These are phyloP conservation scores for Acacia pycnantha DNA, from an alignment of 331 rosid species.

Conservation along the genomic window DNA sequence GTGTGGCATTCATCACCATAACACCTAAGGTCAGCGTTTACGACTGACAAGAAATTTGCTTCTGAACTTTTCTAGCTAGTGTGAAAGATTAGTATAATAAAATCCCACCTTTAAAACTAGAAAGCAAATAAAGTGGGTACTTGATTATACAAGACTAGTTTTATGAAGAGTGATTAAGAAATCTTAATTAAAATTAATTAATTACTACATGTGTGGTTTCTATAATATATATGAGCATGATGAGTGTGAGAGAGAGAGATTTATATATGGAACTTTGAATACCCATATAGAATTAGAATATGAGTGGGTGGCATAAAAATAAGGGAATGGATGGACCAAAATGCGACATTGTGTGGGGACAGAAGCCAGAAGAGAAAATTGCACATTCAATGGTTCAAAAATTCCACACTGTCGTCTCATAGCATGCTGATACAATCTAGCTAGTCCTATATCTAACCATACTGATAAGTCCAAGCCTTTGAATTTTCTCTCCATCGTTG, in stretches of 20 bases:
- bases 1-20: neutral
- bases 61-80: neutral
- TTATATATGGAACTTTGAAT: constrained; percentile 30
- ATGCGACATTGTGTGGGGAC: constrained; percentile 32
- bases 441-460: neutral
- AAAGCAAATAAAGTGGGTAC: too few relatives aligned
- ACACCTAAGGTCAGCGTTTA: constrained; percentile 22
- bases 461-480: constrained; percentile 10
- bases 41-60: constrained; percentile 4
- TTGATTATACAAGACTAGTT: neutral
- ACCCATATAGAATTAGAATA: constrained; percentile 1
- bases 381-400: constrained; percentile 67
- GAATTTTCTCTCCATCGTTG: neutral
- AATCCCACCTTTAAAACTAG: neutral
- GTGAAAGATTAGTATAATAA: neutral
- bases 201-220: neutral
- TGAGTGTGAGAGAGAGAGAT: neutral
- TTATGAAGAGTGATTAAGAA: neutral
- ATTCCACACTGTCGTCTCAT: constrained; percentile 36
- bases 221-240: neutral
- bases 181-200: neutral
- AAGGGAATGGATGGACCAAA: constrained; percentile 64
- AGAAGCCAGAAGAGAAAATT: constrained; percentile 30
- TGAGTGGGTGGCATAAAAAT: constrained; percentile 41
- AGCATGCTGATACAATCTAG: neutral